phyloP scores from a whole-genome alignment of 129 eudicot genomes.

The Heracleum sosnowskyi region DNA sequence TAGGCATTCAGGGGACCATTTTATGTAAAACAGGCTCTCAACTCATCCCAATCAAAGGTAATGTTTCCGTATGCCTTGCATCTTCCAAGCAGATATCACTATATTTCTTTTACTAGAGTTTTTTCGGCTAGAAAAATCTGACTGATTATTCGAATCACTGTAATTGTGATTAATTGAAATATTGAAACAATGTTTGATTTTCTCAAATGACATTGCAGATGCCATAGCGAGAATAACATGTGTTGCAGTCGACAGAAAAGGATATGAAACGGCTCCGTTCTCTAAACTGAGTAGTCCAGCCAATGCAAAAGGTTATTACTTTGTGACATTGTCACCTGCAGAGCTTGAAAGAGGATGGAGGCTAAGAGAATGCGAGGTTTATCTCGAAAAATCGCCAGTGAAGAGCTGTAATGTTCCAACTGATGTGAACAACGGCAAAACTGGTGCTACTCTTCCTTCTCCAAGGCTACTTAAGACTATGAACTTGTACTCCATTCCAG shows the following conservation, averaged over 20 bases:
- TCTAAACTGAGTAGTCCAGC: not conserved
- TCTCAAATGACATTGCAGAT: not conserved
- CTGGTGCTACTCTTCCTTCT: not conserved
- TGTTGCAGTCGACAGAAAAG: not conserved
- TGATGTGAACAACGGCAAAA: not conserved
- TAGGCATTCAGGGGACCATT: not conserved
- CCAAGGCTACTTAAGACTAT: not conserved
- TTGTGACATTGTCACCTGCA: not conserved
- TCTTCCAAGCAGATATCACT: not conserved
- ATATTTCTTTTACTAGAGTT: too few species aligned
- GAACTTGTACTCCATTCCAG: not conserved
- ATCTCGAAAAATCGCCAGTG: constrained; percentile 1
- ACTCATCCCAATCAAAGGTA: not conserved
- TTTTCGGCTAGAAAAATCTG: not conserved
- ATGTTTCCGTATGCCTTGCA: not conserved
- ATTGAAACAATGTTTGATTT: not conserved
- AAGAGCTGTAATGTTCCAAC: not conserved
- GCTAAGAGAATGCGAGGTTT: not conserved
- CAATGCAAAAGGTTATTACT: not conserved
- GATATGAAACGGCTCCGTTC: not conserved
- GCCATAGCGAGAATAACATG: constrained; percentile 5
- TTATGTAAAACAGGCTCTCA: not conserved
- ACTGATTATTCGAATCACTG: too few species aligned
- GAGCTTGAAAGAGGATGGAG: constrained; percentile 2
- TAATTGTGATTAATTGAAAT: too few species aligned